phyloP scores from a whole-genome alignment of 208 protist genomes.

The Trypanosoma cruzi region DNA sequence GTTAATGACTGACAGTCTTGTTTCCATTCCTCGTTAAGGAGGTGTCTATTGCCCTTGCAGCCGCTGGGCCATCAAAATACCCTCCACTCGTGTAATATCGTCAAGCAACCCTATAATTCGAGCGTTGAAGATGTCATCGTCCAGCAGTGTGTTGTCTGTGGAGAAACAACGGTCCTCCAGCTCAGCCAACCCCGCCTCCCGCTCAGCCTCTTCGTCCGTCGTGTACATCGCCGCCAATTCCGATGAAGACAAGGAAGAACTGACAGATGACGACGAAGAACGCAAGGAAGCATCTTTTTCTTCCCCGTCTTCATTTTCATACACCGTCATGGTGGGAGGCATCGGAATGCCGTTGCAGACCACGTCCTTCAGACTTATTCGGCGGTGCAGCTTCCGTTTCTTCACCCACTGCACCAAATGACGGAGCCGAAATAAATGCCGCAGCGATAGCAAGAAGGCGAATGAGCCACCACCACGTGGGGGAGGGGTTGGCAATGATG shows the following conservation, averaged over 20 bases:
- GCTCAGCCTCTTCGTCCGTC: constrained; percentile 11
- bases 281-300: no score
- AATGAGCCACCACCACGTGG: no score
- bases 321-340: no score
- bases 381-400: no score
- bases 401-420: no score
- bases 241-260: constrained; percentile 6
- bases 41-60: neutral
- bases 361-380: no score
- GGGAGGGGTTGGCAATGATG: constrained; percentile 2
- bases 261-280: neutral
- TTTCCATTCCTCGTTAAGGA: neutral
- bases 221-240: constrained; percentile 11
- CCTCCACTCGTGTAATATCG: neutral
- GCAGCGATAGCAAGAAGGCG: no score
- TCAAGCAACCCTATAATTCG: neutral
- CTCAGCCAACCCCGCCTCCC: constrained; percentile 1
- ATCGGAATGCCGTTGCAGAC: no score
- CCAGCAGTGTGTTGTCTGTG: neutral
- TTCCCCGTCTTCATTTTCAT: no score
- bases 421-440: no score
- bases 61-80: neutral
- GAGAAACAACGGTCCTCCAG: neutral
- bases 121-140: neutral
- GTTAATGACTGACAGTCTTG: neutral